A percentile compares a stretch with the other conserved stretches of the same genome.
phyloP scores from a whole-genome alignment of 371 early-diverging fungal species.

The Fennellomyces sp. region DNA sequence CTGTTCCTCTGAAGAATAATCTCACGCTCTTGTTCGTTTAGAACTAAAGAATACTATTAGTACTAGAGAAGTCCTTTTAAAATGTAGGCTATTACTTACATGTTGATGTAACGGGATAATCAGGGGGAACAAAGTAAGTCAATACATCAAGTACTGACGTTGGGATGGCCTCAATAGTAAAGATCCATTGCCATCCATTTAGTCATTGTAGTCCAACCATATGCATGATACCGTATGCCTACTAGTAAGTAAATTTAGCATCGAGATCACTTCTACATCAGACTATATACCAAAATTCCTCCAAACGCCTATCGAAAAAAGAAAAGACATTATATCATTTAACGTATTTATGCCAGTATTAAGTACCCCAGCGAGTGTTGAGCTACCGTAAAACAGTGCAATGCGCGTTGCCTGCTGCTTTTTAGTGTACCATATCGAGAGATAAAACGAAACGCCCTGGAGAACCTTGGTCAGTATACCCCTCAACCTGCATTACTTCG shows the following conservation, averaged over 20 bases:
- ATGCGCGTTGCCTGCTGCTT: slow-evolving; percentile 73
- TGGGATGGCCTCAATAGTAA: slow-evolving; percentile 76
- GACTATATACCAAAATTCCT: slow-evolving; percentile 41
- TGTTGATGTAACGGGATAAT: slow-evolving; percentile 70
- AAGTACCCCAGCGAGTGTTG: slow-evolving; percentile 73
- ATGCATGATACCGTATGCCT: slow-evolving; percentile 60
- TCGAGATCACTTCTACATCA: not conserved
- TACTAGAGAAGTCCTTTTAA: not conserved
- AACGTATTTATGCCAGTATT: slow-evolving; percentile 15
- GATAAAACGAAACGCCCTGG: slow-evolving; percentile 45
- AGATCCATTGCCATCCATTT: slow-evolving; percentile 72
- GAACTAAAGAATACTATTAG: slow-evolving; percentile 33
- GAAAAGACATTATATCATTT: not conserved
- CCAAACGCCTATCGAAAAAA: slow-evolving; percentile 44
- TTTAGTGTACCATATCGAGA: slow-evolving; percentile 51
- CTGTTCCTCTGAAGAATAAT: slow-evolving; percentile 60
- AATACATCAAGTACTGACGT: slow-evolving; percentile 63
- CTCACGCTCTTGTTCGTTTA: slow-evolving; percentile 60
- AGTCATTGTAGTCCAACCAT: slow-evolving; percentile 56
- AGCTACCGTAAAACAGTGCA: slow-evolving; percentile 68
- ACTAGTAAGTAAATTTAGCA: not conserved
- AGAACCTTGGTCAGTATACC: not conserved
- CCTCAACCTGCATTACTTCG: not conserved
- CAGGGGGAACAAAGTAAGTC: slow-evolving; percentile 66
- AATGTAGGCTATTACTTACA: slow-evolving; percentile 23